These are phyloP conservation scores for Voacanga thouarsii DNA, from an alignment of 257 asterid species.

Conservation along the genomic window DNA sequence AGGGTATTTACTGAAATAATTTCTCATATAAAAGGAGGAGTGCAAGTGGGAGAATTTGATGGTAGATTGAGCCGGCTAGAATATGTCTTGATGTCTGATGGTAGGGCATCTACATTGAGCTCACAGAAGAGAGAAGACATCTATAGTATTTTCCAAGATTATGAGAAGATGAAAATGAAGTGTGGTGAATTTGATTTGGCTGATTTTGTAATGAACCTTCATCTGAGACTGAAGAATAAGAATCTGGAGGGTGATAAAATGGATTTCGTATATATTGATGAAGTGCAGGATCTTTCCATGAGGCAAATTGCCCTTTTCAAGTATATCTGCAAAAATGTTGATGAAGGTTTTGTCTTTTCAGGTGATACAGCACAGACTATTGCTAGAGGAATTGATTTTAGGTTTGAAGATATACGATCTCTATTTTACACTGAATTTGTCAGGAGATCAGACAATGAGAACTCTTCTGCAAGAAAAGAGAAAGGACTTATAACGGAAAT, in stretches of 20 bases:
- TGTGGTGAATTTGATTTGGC: constrained; percentile 57
- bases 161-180: constrained; percentile 58
- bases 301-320: constrained; percentile 55
- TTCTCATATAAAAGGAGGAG: constrained; percentile 65
- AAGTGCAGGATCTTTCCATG: constrained; percentile 69
- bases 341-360: constrained; percentile 56
- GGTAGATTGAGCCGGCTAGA: constrained; percentile 34
- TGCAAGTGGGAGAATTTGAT: constrained; percentile 31
- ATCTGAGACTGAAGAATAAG: constrained; percentile 37
- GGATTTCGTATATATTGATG: constrained; percentile 72
- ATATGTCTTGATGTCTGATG: constrained; percentile 40
- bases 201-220: constrained; percentile 60
- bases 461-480: constrained; percentile 18
- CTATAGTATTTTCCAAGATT: constrained; percentile 48
- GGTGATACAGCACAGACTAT: constrained; percentile 76
- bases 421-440: constrained; percentile 53
- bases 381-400: constrained; percentile 59
- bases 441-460: constrained; percentile 23
- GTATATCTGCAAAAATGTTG: constrained; percentile 47
- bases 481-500: constrained; percentile 38
- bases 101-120: constrained; percentile 41
- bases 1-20: constrained; percentile 55
- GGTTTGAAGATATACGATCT: constrained; percentile 58
- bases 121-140: constrained; percentile 33
- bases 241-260: constrained; percentile 48